phyloP scores from a whole-genome alignment of 768 basidiomycete genomes.

The Lentinula guzmanii region DNA sequence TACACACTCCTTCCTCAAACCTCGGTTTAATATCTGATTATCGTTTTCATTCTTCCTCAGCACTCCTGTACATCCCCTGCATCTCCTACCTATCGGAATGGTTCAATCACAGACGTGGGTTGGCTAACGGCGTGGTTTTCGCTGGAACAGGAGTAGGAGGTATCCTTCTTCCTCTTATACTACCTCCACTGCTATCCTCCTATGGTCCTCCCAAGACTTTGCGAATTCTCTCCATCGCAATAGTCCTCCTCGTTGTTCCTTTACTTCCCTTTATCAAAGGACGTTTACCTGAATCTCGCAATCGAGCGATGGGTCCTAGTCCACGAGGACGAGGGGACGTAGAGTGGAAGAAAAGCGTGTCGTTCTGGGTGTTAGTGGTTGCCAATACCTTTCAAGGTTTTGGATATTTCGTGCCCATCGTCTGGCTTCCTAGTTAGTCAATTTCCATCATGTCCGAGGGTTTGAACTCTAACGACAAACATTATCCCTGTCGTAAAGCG shows the following conservation, averaged over 20 bases:
- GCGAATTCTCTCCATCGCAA: slow-evolving; percentile 17
- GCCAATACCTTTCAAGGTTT: slow-evolving; percentile 21
- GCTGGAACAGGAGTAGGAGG: slow-evolving; percentile 23
- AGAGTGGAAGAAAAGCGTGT: slow-evolving; percentile 14
- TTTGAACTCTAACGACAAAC: background rate
- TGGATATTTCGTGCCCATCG: slow-evolving; percentile 20
- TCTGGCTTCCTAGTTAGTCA: slow-evolving; percentile 20
- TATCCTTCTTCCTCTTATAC: slow-evolving; percentile 18
- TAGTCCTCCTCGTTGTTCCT: slow-evolving; percentile 16
- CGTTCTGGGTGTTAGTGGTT: slow-evolving; percentile 18
- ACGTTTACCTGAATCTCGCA: slow-evolving; percentile 15
- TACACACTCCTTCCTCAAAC: background rate
- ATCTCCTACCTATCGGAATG: slow-evolving; percentile 24
- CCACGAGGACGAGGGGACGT: slow-evolving; percentile 7
- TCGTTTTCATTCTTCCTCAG: background rate
- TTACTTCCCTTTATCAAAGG: slow-evolving; percentile 19
- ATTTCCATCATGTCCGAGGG: background rate
- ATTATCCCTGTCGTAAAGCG: slow-evolving; percentile 7
- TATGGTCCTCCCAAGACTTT: slow-evolving; percentile 18
- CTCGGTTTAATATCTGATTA: background rate
- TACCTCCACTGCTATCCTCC: slow-evolving; percentile 17
- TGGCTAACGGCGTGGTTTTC: slow-evolving; percentile 26
- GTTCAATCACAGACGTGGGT: slow-evolving; percentile 22
- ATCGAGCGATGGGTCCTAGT: slow-evolving; percentile 14
- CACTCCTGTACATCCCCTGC: slow-evolving; percentile 20